These are phyloP conservation scores for Fragaria iinumae DNA, from an alignment of 306 rosid species.

Conservation along the genomic window DNA sequence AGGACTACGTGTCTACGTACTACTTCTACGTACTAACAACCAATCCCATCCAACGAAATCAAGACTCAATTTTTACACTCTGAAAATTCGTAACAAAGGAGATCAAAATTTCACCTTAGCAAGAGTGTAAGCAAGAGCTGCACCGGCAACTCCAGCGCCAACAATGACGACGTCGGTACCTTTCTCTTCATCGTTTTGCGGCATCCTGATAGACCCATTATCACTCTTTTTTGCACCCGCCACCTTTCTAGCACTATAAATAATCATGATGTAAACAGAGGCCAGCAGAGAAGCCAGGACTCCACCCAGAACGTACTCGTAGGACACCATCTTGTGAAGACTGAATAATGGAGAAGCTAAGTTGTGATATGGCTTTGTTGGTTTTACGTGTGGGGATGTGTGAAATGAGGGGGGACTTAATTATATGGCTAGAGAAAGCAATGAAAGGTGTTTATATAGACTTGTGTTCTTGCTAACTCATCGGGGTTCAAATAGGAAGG, in stretches of 20 bases:
- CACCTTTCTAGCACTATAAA: neutral
- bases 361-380: neutral
- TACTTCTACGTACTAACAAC: neutral
- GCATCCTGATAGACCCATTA: neutral
- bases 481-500: neutral
- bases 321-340: neutral
- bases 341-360: neutral
- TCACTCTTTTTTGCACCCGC: neutral
- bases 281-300: neutral
- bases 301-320: slow-evolving; percentile 4
- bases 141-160: neutral
- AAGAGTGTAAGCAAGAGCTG: slow-evolving; percentile 27
- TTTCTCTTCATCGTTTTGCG: neutral
- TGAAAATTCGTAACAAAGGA: neutral
- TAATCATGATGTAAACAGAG: neutral
- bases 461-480: neutral
- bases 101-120: slow-evolving; percentile 17
- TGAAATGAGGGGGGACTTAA: neutral
- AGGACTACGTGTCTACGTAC: neutral
- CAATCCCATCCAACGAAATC: neutral
- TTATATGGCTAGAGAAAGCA: neutral
- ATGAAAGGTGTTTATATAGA: neutral
- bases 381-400: neutral
- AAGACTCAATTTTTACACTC: neutral
- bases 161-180: neutral